These are phyloP conservation scores for Pseudogymnoascus sp. DNA, from an alignment of 2,329 filamentous ascomycete species.

Conservation along the genomic window DNA sequence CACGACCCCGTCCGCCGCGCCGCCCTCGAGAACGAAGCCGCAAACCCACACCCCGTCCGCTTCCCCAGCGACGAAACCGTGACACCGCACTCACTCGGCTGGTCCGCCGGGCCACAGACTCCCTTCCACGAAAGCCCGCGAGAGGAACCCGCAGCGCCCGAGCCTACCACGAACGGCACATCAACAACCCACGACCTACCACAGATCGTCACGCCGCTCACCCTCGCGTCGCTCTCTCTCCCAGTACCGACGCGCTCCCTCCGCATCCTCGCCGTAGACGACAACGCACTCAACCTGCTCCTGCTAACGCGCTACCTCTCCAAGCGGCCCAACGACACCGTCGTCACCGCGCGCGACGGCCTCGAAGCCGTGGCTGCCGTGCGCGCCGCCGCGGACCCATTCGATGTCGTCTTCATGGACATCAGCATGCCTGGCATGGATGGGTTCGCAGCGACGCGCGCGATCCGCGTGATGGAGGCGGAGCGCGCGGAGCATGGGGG, in stretches of 20 bases:
- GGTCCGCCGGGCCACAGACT: not conserved
- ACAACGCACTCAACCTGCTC: constrained; percentile 34
- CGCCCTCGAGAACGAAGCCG: not conserved
- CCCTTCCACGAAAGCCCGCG: not conserved
- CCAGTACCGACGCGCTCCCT: constrained; percentile 10
- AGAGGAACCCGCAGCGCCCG: not conserved
- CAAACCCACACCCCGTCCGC: constrained; percentile 1
- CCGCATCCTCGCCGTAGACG: constrained; percentile 32
- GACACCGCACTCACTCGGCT: not conserved
- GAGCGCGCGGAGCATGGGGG: constrained; percentile 15
- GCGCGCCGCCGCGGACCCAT: constrained; percentile 23
- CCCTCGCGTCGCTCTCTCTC: not conserved
- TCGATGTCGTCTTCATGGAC: constrained; percentile 43
- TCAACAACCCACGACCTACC: not conserved
- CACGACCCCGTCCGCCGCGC: not conserved
- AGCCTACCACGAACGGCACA: not conserved
- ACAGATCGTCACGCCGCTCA: not conserved
- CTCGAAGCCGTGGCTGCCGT: constrained; percentile 38
- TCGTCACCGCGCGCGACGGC: constrained; percentile 36
- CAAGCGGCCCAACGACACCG: constrained; percentile 31
- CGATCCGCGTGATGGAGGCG: constrained; percentile 39
- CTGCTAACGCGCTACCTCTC: constrained; percentile 30
- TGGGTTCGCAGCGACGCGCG: constrained; percentile 39
- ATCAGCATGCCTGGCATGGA: constrained; percentile 49
- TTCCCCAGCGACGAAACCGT: not conserved